Base-by-base conservation (phyloP, 768 basidiomycete species). In the Tylopilus rubrobrunneus region DNA sequence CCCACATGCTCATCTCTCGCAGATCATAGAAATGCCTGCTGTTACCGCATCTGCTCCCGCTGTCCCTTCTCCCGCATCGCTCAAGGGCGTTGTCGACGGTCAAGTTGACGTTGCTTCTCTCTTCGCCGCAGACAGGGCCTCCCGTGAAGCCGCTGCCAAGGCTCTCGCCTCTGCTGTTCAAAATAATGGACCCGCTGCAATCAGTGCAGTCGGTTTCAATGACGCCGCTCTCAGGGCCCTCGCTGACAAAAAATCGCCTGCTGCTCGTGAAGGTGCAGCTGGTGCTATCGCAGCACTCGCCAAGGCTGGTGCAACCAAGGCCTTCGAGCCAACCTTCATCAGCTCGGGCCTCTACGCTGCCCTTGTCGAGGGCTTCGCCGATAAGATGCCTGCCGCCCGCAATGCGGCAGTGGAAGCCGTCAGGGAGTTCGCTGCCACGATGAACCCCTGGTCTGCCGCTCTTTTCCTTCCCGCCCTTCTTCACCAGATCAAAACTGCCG, bases 221-320 rank as follows among this genome's bases (percentile, higher is more conserved):
- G 86, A 85, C 51, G 87, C 90, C 63, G 72, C 83, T 58, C 64
- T 91, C 72, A 90, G 88, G 78, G 93, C 92, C 49, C 84, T 97
- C 59, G 78, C 78, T 73, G 92, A 97, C 85, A 98, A 98, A 84
- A 97, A 95, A 78, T 90, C 88, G 17, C 86, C 92, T 49, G 88
- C 86, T 57, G 82, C 88, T 59, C 92, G 95, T 69, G 91, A 98
- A 74, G 91, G 86, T 62, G 94, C 92, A 50, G 87, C 87, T 48
- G 74, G 78, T 68, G 82, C 87, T 68, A 74, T 97, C 66, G 71
- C 74, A 48, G 75, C 78, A 41, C 74, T 97, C 62, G 77, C 83
- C 60, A 79, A 80, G 67, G 77, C 82, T 55, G 89, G 87, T 61
- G 87, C 86, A 45, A 75, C 85, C 61, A 86, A 82, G 64, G 85